phyloP scores from a whole-genome alignment of 768 basidiomycete genomes.

The Coprinellus aureogranulatus region DNA sequence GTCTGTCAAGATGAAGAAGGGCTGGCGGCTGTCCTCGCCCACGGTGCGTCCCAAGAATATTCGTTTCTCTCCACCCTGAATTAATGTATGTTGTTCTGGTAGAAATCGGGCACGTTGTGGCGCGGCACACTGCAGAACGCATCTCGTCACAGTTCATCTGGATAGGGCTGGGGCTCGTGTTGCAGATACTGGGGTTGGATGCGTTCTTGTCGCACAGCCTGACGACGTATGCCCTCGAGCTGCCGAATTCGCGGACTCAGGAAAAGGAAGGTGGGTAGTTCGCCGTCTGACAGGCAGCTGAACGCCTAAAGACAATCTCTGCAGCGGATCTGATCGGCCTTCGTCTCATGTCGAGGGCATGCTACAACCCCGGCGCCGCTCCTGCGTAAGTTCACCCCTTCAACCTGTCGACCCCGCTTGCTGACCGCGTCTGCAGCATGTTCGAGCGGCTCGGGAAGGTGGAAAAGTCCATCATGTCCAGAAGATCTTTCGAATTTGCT shows the following conservation, averaged over 20 bases:
- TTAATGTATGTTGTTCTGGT: neutral
- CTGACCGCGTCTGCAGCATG: conserved; percentile 45
- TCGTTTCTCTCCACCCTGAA: neutral
- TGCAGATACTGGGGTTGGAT: conserved; percentile 56
- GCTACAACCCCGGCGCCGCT: conserved; percentile 79
- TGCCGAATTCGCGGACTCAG: conserved; percentile 80
- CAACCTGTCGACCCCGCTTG: neutral
- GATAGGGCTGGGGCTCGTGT: conserved; percentile 36
- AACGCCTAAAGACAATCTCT: neutral
- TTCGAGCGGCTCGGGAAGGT: conserved; percentile 63
- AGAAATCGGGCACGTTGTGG: conserved; percentile 20
- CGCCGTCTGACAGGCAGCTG: neutral
- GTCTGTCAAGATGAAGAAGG: conserved; percentile 76
- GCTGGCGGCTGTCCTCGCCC: conserved; percentile 79
- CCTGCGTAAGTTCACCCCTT: conserved; percentile 50
- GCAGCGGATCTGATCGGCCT: conserved; percentile 86
- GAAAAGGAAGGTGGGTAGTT: conserved; percentile 73
- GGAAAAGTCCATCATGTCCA: conserved; percentile 41
- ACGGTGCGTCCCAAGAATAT: conserved; percentile 52
- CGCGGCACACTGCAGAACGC: conserved; percentile 50
- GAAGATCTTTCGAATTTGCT: conserved; percentile 52
- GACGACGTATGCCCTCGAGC: conserved; percentile 53
- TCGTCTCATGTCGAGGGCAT: conserved; percentile 75
- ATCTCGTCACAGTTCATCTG: conserved; percentile 47
- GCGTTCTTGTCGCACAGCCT: conserved; percentile 47